Conservation (phyloP, 2,329 filamentous ascomycete genomes). For the Keithomyces neogunnii region DNA sequence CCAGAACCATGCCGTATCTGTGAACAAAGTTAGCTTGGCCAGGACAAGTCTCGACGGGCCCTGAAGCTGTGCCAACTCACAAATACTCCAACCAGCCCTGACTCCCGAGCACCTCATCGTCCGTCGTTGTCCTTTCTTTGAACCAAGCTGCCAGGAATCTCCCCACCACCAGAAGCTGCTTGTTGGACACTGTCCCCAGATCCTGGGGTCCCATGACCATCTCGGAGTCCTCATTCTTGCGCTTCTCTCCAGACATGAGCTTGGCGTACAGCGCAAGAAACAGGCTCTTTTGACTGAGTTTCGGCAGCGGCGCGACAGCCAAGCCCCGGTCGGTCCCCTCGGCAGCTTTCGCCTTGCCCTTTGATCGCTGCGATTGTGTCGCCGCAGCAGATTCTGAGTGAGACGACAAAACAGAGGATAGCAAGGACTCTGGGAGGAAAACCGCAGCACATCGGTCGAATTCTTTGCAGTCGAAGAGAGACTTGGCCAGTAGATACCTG, state of each 20-base stretch:
- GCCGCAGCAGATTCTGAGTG: constrained; percentile 26
- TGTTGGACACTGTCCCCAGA: constrained; percentile 74
- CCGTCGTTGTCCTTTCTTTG: constrained; percentile 47
- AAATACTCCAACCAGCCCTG: constrained; percentile 94
- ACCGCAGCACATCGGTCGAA: constrained; percentile 89
- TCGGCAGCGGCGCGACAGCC: constrained; percentile 32
- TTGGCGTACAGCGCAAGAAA: constrained; percentile 91
- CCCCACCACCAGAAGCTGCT: constrained; percentile 69
- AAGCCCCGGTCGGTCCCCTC: constrained; percentile 12
- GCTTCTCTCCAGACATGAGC: constrained; percentile 88
- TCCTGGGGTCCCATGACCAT: constrained; percentile 95
- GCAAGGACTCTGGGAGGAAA: constrained; percentile 72
- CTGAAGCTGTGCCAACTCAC: constrained; percentile 24
- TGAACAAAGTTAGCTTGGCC: not conserved
- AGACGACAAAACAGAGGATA: constrained; percentile 55
- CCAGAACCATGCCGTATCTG: constrained; percentile 81
- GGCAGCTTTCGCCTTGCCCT: constrained; percentile 45
- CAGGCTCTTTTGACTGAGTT: constrained; percentile 79
- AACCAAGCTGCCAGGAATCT: constrained; percentile 78
- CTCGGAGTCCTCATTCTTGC: constrained; percentile 91
- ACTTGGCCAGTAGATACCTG: constrained; percentile 83
- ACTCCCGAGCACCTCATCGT: constrained; percentile 52
- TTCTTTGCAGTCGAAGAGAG: constrained; percentile 90
- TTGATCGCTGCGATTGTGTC: constrained; percentile 40
- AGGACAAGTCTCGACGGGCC: not conserved